Evolutionary conservation across 768 basidiomycete species (phyloP).

Genomic region (Coprinopsis strossmayeri): DNA sequence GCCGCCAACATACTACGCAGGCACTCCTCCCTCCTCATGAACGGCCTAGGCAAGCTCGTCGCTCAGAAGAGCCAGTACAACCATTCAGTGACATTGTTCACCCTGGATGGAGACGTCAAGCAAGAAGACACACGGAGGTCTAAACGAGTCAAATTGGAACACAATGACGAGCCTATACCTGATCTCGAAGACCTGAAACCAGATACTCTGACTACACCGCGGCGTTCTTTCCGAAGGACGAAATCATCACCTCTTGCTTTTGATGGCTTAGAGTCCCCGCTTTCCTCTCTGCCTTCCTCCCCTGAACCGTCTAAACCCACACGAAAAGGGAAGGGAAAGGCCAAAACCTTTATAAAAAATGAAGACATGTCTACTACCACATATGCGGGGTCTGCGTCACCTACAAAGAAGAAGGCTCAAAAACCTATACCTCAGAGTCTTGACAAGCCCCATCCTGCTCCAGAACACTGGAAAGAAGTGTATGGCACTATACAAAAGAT

Average conservation of each 20-base stretch:
- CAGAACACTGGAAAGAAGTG: constrained; percentile 57
- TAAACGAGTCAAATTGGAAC: constrained; percentile 8
- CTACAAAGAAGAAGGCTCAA: constrained; percentile 31
- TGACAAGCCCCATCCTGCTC: constrained; percentile 58
- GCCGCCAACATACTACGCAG: background rate
- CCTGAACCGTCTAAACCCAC: background rate
- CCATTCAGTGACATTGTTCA: constrained; percentile 9
- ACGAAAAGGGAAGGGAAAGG: constrained; percentile 6
- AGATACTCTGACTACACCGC: background rate
- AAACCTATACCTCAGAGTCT: constrained; percentile 52
- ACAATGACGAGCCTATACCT: background rate
- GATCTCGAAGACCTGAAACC: constrained; percentile 1
- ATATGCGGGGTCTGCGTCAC: constrained; percentile 23
- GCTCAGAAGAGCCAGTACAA: constrained; percentile 5
- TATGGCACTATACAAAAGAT: constrained; percentile 73
- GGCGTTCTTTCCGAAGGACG: background rate
- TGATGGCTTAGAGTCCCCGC: constrained; percentile 3
- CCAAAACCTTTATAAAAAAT: background rate
- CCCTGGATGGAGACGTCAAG: background rate
- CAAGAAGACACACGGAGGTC: background rate
- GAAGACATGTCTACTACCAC: background rate
- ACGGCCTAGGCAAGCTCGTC: background rate
- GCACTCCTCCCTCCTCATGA: background rate
- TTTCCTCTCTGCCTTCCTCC: constrained; percentile 4
- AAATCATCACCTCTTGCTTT: background rate